Evolutionary conservation across 805 yeast genomes (phyloP), one percentile per base, ranked within the genome.

Genomic region (Candida sanyiensis): DNA sequence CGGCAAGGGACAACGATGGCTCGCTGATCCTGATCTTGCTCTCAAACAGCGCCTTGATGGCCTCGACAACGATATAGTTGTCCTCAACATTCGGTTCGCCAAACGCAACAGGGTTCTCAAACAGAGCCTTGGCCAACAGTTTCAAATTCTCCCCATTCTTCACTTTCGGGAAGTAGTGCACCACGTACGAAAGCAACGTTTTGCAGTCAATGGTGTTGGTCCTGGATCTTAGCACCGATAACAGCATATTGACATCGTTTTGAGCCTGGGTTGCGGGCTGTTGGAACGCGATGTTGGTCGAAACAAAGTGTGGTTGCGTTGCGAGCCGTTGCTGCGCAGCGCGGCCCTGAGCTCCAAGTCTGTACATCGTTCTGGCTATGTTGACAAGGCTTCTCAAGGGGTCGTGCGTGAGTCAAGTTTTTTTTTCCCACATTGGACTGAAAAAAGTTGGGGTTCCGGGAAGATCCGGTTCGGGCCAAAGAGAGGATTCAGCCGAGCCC

Each of bases 11-110:
- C 9, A 72, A 45, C 1, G 73, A 57, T 2, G 77, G 77, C 40
- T 64, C 66, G 11, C 74, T 68, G 6, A 69, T 56, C 37, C 52
- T 53, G 25, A 70, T 50, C 46, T 72, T 72, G 41, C 61, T 65
- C 37, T 71, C 75, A 11, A 66, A 50, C 11, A 67, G 56, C 12
- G 70, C 55, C 50, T 70, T 70, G 42, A 69, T 61, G 6, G 67
- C 75, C 46, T 72, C 77, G n/a, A 71, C 57, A 4, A 71, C 63
- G 25, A 61, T 42, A 46, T 69, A 70, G 24, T 58, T 54, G 6
- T 56, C 60, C 13, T 23, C 28, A 11, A 45, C 30, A 25, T 39
- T 34, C 2, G 58, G 17, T 7, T 17, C 8, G n/a, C 20, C 30
- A 19, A 65, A 70, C 28, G 67, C 56, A 1, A 54, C 45, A 0